A percentile compares a stretch with the other conserved stretches of the same genome.
phyloP scores from a whole-genome alignment of 2,329 filamentous ascomycete species.

The Coniochaeta pulveracea region DNA sequence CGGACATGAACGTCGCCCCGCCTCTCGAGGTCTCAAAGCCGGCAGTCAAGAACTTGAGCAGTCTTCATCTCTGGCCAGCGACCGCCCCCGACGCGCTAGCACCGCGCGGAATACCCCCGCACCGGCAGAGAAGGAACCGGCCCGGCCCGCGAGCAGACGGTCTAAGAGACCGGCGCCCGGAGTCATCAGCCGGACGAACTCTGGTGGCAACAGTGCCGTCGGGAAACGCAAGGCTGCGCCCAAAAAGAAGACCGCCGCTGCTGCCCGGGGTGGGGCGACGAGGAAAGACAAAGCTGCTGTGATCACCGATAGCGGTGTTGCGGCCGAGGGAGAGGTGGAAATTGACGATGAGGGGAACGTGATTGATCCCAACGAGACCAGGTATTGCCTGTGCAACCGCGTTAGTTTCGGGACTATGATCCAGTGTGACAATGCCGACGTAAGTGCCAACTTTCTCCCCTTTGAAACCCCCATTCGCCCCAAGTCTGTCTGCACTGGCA shows the following conservation, averaged over 20 bases:
- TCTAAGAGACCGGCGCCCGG: conserved; percentile 62
- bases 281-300: conserved; percentile 30
- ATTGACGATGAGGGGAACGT: conserved; percentile 57
- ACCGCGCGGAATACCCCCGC: conserved; percentile 46
- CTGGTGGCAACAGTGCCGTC: conserved; percentile 54
- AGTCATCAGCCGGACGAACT: conserved; percentile 52
- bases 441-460: conserved; percentile 28
- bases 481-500: conserved; percentile 8
- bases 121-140: conserved; percentile 16
- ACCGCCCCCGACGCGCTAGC: conserved; percentile 43
- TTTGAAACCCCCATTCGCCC: conserved; percentile 4
- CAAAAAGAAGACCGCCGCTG: conserved; percentile 44
- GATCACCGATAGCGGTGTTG: conserved; percentile 23
- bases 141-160: conserved; percentile 39
- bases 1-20: too few species aligned
- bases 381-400: conserved; percentile 69
- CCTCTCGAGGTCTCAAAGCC: too few species aligned
- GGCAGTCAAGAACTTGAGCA: conserved; percentile 37
- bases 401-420: conserved; percentile 80
- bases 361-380: conserved; percentile 64
- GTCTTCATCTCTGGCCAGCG: conserved; percentile 36
- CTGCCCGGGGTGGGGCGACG: conserved; percentile 14
- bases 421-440: conserved; percentile 66
- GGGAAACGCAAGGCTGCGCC: conserved; percentile 61
- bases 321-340: conserved; percentile 39